A percentile compares a stretch with the other conserved stretches of the same genome.
Evolutionary conservation across 768 basidiomycete species (phyloP).

Genomic region (Rhizopogon sp.): DNA sequence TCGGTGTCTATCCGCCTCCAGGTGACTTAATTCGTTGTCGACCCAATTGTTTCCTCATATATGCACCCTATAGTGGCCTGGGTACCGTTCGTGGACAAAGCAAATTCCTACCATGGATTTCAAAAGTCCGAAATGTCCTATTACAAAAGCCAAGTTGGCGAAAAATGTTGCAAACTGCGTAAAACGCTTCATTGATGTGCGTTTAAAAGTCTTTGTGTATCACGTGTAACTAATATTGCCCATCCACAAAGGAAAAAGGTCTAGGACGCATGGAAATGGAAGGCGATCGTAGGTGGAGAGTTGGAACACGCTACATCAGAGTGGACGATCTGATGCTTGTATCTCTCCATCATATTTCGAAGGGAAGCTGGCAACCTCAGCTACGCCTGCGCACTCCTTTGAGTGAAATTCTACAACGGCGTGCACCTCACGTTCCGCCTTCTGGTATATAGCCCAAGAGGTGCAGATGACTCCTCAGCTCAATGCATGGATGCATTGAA

Average conservation of each 20-base stretch:
- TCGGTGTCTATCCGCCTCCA: conserved; percentile 78
- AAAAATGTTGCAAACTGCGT: conserved; percentile 79
- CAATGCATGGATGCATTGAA: not conserved
- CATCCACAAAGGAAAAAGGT: conserved; percentile 40
- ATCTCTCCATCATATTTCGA: conserved; percentile 77
- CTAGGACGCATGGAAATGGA: conserved; percentile 57
- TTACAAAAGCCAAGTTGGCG: conserved; percentile 71
- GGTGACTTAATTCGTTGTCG: conserved; percentile 32
- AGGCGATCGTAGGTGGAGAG: conserved; percentile 53
- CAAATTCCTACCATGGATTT: conserved; percentile 84
- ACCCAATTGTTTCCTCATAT: not conserved
- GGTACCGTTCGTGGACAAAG: conserved; percentile 71
- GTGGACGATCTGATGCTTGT: conserved; percentile 69
- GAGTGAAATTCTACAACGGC: not conserved
- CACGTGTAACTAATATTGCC: conserved; percentile 1
- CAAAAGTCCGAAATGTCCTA: conserved; percentile 69
- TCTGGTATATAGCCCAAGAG: not conserved
- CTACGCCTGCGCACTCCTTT: conserved; percentile 40
- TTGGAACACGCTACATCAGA: conserved; percentile 52
- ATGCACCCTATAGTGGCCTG: conserved; percentile 58
- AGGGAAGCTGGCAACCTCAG: conserved; percentile 81
- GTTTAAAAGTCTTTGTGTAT: conserved; percentile 8
- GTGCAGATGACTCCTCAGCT: no score
- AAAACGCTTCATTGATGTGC: conserved; percentile 58
- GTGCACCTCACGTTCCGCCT: not conserved